These are phyloP conservation scores for Panicum hallii DNA, from an alignment of 202 grass and related monocot genomes.

Conservation along the genomic window DNA sequence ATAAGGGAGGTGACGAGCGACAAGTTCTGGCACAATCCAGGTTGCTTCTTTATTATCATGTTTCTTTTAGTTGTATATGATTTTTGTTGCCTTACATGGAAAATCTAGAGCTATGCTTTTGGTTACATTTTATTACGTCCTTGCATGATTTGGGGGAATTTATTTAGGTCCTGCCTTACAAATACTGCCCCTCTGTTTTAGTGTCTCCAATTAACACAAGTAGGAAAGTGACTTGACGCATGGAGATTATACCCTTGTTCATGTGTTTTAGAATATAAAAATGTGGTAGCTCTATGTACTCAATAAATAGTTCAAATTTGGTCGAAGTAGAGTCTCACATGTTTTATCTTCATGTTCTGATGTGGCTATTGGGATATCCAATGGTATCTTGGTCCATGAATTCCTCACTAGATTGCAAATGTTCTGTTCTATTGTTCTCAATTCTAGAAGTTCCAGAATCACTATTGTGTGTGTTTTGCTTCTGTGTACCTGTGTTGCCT, in stretches of 20 bases:
- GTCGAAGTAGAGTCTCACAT: slow-evolving; percentile 14
- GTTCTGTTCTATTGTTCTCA: slow-evolving; percentile 9
- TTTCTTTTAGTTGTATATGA: slow-evolving; percentile 8
- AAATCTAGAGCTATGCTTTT: background rate
- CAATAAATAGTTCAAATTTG: background rate
- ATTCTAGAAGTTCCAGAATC: background rate
- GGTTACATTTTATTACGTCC: background rate
- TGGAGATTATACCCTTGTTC: background rate
- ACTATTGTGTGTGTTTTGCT: background rate
- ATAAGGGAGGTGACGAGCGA: slow-evolving; percentile 92
- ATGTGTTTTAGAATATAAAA: slow-evolving; percentile 13
- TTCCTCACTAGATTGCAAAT: slow-evolving; percentile 15
- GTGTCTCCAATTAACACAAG: slow-evolving; percentile 24
- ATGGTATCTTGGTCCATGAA: slow-evolving; percentile 13
- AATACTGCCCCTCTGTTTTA: slow-evolving; percentile 24
- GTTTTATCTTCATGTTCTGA: slow-evolving; percentile 5
- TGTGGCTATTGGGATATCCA: background rate
- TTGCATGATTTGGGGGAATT: slow-evolving; percentile 12
- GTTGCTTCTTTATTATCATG: slow-evolving; percentile 51
- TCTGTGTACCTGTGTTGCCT: background rate
- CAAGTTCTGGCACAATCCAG: slow-evolving; percentile 99
- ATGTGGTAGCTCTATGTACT: background rate
- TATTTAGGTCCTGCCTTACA: background rate
- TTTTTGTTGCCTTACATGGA: background rate
- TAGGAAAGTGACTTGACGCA: background rate